A percentile compares a stretch with the other conserved stretches of the same genome.
phyloP scores from a whole-genome alignment of 2,329 filamentous ascomycete genomes.

The Zarea fungicola region DNA sequence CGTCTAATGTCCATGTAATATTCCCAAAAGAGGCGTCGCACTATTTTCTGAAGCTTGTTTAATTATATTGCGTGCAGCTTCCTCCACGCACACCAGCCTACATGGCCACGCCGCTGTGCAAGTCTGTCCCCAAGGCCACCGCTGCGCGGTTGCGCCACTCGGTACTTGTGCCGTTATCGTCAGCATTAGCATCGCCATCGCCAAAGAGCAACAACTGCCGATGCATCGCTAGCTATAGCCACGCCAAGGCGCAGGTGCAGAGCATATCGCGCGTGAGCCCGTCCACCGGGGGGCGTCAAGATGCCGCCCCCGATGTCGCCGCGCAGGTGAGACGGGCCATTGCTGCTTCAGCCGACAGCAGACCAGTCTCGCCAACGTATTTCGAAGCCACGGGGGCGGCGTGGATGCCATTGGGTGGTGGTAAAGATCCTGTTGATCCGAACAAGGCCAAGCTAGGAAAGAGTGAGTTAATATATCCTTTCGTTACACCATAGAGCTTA shows the following conservation, averaged over 20 bases:
- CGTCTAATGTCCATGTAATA: too few relatives aligned
- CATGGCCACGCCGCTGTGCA: background rate
- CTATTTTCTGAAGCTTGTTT: too few relatives aligned
- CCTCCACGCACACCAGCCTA: background rate
- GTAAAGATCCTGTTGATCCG: conserved; percentile 40
- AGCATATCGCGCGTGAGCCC: conserved; percentile 11
- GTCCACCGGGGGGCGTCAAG: conserved; percentile 1
- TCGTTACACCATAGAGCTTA: background rate
- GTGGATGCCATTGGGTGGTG: conserved; percentile 22
- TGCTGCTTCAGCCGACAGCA: too few relatives aligned
- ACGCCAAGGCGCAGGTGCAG: conserved; percentile 27
- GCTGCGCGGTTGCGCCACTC: conserved; percentile 9
- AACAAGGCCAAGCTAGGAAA: conserved; percentile 60
- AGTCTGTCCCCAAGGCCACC: conserved; percentile 1
- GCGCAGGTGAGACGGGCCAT: conserved; percentile 10
- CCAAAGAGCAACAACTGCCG: conserved; percentile 14
- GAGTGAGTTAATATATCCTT: conserved; percentile 45
- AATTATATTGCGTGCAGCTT: too few relatives aligned
- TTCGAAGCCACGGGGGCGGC: conserved; percentile 28
- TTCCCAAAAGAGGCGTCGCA: too few relatives aligned
- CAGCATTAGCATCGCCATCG: background rate
- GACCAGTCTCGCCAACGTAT: conserved; percentile 24
- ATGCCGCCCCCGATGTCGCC: conserved; percentile 4
- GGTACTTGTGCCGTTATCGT: background rate
- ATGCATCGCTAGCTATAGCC: conserved; percentile 24